Evolutionary conservation across 2,329 filamentous ascomycete genomes (phyloP), one percentile per base, ranked within the genome.

Genomic region (Colletotrichum sp.): DNA sequence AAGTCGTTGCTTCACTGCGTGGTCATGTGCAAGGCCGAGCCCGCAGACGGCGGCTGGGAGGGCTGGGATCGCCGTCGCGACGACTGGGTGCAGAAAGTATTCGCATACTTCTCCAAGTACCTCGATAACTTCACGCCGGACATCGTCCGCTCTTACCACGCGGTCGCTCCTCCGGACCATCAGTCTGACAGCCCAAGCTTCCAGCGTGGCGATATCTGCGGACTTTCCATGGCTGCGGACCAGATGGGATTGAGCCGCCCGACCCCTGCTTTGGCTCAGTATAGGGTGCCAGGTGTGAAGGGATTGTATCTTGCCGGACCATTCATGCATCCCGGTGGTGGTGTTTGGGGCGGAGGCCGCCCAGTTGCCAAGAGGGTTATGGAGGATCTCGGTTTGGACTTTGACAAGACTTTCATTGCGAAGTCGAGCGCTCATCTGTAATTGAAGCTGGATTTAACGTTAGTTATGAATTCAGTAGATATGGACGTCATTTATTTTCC

Each of bases 151-250:
- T 70, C 68, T n/a, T 63, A 70, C 44, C 55, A 69, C 7, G 68
- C 62, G 9, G 68, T 70, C n/a, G 6, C 55, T 15, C 68, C 68
- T 28, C 52, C 55, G 18, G 55, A 70, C 24, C 68, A 70, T 39
- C 68, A 63, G 52, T 70, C 68, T 10, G 55, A 63, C n/a, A 70
- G 68, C 24, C 55, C 68, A 18, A 70, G 68, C 57, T 70, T 70
- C 26, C 68, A 70, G 8, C 68, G 55, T 10, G 68, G 68, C 3
- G 68, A 70, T 6, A 70, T 70, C 13, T 60, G 55, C 24, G 68
- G 68, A 10, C 55, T 70, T n/a, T 70, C 68, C 1, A 70, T 70
- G 68, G 68, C 34, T 9, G 55, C 67, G 1, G 67, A 70, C 34
- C 55, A 70, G 55, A 70, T 70, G 55, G 67, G 30, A 16, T 4